Evolutionary conservation across 176 grass and related monocot genomes (phyloP), one percentile per base, ranked within the genome.

Genomic region (Themeda triandra): DNA sequence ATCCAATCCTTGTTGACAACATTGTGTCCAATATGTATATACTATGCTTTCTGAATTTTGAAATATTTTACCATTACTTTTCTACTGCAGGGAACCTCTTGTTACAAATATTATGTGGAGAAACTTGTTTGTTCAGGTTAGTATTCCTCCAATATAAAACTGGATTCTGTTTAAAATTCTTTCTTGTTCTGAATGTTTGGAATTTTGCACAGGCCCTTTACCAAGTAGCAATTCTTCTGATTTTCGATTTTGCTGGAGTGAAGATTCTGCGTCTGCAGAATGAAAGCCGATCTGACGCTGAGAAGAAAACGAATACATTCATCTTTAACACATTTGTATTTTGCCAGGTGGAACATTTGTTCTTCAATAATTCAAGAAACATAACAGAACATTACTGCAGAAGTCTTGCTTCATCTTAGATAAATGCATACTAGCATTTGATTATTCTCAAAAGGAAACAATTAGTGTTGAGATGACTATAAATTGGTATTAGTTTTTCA

Each of bases 51-150:
- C 13, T 59, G 58, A 86, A 46, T 27, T 66, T 23, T 39, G 67
- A 66, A 62, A 70, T 79, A 27, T 70, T 87, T 28, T 19, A 6
- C 46, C 29, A 31, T 12, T 81, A 30, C 37, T 85, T 90, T 66
- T n/a, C 71, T 76, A 75, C 51, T 82, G 40, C 81, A 98, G 96
- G 78, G 96, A 98, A 80, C 96, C 93, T 66, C 87, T 98, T 65
- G 84, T 98, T 66, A 95, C 96, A 79, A 98, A 95, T 73, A 90
- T 98, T 48, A 98, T 98, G 93, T 98, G 96, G 96, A 90, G 96
- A 86, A 98, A 98, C 87, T 86, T 98, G 71, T 86, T 92, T 69
- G 84, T 98, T 71, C 96, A 98, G 91, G 96, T 93, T 79, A 80
- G 64, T 31, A 83, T 89, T 63, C 35, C 14, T 77, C 25, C 15